Conservation (phyloP, 176 grass and related monocot species). For the Carex littledalei region DNA sequence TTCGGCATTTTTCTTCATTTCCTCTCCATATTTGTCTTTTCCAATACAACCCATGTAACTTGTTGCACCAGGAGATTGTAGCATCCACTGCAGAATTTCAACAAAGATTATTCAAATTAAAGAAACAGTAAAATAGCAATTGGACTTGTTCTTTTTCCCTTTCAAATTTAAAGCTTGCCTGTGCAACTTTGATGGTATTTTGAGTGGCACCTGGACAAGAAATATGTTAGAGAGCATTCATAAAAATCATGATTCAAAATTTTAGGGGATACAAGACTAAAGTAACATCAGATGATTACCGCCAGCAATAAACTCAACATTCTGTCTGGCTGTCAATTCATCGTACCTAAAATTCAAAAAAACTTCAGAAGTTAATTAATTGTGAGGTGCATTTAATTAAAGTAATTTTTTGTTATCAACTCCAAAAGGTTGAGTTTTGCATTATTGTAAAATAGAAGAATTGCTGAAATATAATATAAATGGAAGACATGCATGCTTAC, state of each 20-base stretch:
- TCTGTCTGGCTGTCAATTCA: slow-evolving; percentile 72
- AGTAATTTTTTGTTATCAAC: not conserved
- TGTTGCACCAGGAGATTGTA: slow-evolving; percentile 82
- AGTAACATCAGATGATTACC: slow-evolving; percentile 35
- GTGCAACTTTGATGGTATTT: slow-evolving; percentile 95
- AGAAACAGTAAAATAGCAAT: slow-evolving; percentile 1
- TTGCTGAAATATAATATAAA: not conserved
- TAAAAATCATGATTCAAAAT: slow-evolving; percentile 4
- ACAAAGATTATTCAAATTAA: not conserved
- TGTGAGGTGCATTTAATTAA: not conserved
- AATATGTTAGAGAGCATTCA: slow-evolving; percentile 25
- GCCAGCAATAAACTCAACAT: slow-evolving; percentile 94
- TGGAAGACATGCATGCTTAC: slow-evolving; percentile 36
- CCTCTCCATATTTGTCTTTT: slow-evolving; percentile 95
- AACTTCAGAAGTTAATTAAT: not conserved
- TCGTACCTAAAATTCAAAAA: slow-evolving; percentile 52
- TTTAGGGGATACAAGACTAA: not conserved
- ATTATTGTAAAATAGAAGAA: not conserved
- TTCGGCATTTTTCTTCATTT: slow-evolving; percentile 81
- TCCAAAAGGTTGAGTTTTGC: not conserved
- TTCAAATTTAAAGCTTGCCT: slow-evolving; percentile 44
- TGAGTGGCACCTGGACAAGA: slow-evolving; percentile 75
- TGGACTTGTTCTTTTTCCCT: not conserved
- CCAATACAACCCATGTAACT: slow-evolving; percentile 97
- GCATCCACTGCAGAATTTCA: slow-evolving; percentile 86